Conservation (phyloP, 2,329 filamentous ascomycete species). For the Aspergillus awamori region DNA sequence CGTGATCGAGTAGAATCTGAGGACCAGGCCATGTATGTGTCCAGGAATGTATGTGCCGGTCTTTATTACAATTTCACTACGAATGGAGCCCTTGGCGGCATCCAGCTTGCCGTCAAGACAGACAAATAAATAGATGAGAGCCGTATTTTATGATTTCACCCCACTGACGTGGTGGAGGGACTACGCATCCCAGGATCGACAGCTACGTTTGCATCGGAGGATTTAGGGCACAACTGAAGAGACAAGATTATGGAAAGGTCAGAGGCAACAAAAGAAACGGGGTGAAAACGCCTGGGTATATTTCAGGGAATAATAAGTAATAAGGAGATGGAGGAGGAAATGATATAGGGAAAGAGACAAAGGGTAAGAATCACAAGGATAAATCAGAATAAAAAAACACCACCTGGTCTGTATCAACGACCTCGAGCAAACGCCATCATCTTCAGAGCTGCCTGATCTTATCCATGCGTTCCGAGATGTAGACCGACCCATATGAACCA, state of each 20-base stretch:
- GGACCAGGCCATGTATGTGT: no score
- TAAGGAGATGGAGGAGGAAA: no score
- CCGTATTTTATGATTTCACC: not conserved
- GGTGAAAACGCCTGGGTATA: conserved; percentile 39
- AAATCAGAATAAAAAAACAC: conserved; percentile 29
- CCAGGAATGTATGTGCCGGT: not conserved
- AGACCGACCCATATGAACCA: conserved; percentile 28
- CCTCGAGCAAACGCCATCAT: conserved; percentile 38
- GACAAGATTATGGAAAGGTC: conserved; percentile 4
- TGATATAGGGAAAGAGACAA: conserved; percentile 24
- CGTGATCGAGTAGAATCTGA: no score
- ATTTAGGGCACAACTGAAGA: conserved; percentile 8
- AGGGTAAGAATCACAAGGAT: conserved; percentile 22
- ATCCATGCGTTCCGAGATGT: conserved; percentile 27
- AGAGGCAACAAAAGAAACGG: conserved; percentile 17
- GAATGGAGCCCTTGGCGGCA: not conserved
- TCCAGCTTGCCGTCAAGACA: not conserved
- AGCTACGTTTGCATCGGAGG: conserved; percentile 2
- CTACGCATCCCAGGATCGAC: not conserved
- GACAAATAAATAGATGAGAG: not conserved
- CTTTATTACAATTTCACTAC: not conserved
- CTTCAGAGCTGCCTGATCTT: conserved; percentile 26
- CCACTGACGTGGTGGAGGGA: not conserved
- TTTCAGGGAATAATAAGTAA: conserved; percentile 26
- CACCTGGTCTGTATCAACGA: conserved; percentile 32